These are phyloP conservation scores for Diutina sp. DNA, from an alignment of 1,139 yeast genomes.

Conservation along the genomic window DNA sequence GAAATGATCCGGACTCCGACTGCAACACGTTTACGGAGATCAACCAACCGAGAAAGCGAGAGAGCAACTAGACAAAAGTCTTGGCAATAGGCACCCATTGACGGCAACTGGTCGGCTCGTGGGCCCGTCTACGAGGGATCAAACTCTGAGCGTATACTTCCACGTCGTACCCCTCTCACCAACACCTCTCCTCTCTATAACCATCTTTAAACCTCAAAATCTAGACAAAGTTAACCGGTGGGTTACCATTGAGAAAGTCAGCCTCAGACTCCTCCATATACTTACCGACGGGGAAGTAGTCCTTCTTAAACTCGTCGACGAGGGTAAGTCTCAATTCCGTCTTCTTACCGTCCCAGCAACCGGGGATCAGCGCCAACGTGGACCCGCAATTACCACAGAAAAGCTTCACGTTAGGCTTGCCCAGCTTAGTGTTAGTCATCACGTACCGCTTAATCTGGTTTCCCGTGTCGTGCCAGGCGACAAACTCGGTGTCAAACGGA, in stretches of 20 bases:
- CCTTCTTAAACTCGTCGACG: background rate
- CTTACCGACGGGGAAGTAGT: background rate
- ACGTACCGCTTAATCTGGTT: background rate
- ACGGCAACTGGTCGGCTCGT: too few relatives aligned
- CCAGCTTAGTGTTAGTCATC: background rate
- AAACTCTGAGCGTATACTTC: too few relatives aligned
- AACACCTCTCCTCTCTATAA: too few relatives aligned
- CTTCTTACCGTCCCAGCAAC: background rate
- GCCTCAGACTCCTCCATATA: background rate
- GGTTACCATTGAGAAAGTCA: background rate
- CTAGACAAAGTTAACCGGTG: background rate
- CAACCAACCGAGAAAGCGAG: too few relatives aligned
- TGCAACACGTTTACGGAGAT: too few relatives aligned
- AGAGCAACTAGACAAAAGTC: too few relatives aligned
- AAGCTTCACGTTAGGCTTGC: background rate
- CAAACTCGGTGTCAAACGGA: background rate
- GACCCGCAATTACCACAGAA: conserved; percentile 1
- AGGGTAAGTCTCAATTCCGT: background rate
- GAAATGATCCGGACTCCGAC: too few relatives aligned
- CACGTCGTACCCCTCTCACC: too few relatives aligned
- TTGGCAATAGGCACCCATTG: too few relatives aligned
- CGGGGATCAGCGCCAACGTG: background rate
- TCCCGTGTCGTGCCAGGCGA: background rate
- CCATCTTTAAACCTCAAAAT: too few relatives aligned
- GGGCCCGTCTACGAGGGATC: too few relatives aligned